phyloP scores from a whole-genome alignment of 768 basidiomycete species.

The Amanita polypyramis region DNA sequence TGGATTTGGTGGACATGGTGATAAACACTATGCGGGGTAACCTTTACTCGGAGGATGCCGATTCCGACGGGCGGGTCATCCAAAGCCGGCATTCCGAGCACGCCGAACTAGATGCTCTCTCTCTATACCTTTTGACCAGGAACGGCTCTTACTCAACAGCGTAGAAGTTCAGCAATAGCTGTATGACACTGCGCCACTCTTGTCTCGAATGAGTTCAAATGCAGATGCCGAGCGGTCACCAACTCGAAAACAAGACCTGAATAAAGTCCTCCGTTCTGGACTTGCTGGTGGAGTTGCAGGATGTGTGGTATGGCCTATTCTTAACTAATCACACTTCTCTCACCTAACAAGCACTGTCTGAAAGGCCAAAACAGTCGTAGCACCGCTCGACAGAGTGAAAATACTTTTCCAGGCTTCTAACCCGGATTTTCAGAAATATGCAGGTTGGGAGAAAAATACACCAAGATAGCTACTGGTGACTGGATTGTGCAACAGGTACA shows the following conservation, averaged over 20 bases:
- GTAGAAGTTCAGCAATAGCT: slow-evolving; percentile 11
- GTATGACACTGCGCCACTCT: slow-evolving; percentile 21
- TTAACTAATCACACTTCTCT: slow-evolving; percentile 7
- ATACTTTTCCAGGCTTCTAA: slow-evolving; percentile 98
- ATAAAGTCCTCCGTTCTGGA: slow-evolving; percentile 69
- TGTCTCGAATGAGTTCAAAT: slow-evolving; percentile 52
- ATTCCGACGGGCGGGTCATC: slow-evolving; percentile 6
- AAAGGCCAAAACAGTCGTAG: slow-evolving; percentile 90
- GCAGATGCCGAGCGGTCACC: slow-evolving; percentile 32
- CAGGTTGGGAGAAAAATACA: slow-evolving; percentile 42
- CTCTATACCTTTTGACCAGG: neutral
- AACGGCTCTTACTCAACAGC: neutral
- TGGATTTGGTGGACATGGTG: slow-evolving; percentile 41
- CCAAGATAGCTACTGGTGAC: neutral
- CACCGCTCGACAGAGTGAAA: slow-evolving; percentile 95
- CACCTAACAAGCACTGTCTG: slow-evolving; percentile 5
- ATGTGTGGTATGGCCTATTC: slow-evolving; percentile 61
- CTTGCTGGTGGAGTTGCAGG: slow-evolving; percentile 91
- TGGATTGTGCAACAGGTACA: slow-evolving; percentile 43
- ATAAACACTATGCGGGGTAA: too few species aligned
- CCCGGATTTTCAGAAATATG: slow-evolving; percentile 88
- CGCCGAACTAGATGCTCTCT: neutral
- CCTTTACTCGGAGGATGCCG: neutral
- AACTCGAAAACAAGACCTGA: slow-evolving; percentile 42
- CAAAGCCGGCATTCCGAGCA: neutral